A percentile compares a stretch with the other conserved stretches of the same genome.
These are phyloP conservation scores for Inonotus obliquus DNA, from an alignment of 1,284 basidiomycete genomes.

Conservation along the genomic window DNA sequence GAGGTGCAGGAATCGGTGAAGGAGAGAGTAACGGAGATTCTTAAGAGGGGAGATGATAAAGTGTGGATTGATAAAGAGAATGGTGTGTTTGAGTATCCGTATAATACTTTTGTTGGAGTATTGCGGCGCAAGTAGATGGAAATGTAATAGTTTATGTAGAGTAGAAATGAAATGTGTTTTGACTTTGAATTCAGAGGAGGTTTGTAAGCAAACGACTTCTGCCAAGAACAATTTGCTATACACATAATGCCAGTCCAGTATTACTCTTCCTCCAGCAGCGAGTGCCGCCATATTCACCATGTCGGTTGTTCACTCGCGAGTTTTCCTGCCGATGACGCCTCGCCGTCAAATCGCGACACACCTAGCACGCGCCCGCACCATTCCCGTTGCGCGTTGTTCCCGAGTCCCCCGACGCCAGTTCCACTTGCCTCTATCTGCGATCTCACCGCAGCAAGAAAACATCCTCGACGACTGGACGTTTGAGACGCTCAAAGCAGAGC, in stretches of 20 bases:
- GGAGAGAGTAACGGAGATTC: constrained; percentile 43
- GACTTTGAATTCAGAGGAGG: no score
- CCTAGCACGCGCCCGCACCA: no score
- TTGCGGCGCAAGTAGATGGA: constrained; percentile 32
- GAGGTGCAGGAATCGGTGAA: constrained; percentile 49
- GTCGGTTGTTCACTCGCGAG: not conserved
- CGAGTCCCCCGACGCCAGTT: not conserved
- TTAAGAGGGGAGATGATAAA: constrained; percentile 40
- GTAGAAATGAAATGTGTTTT: no score
- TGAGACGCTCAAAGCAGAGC: not conserved
- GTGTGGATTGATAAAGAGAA: constrained; percentile 44
- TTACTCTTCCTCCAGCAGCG: no score
- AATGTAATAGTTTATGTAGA: not conserved
- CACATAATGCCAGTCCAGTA: no score
- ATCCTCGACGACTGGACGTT: constrained; percentile 11
- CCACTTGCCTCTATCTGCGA: not conserved
- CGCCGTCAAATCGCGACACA: no score
- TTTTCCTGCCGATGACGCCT: not conserved
- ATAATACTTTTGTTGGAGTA: constrained; percentile 43
- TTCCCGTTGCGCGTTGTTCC: no score
- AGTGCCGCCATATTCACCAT: not conserved
- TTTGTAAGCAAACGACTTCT: no score
- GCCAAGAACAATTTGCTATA: no score
- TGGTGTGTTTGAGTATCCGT: constrained; percentile 51
- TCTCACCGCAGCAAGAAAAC: constrained; percentile 2